A percentile compares a stretch with the other conserved stretches of the same genome.
Conservation (phyloP, 805 yeast species). For the Saccharomycopsis lassenensis region DNA sequence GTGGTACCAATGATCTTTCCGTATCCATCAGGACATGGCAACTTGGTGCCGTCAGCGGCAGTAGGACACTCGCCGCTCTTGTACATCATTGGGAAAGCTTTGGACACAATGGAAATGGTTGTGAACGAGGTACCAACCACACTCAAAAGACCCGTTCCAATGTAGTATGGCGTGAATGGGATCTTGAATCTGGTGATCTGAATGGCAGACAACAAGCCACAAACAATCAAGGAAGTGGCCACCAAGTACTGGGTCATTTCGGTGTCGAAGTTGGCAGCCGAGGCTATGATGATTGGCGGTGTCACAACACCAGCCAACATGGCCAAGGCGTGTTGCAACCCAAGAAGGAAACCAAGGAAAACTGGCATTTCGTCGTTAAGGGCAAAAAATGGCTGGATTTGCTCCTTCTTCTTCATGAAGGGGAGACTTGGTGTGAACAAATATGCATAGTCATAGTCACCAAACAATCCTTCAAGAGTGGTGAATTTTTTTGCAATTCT, state of each 20-base stretch:
- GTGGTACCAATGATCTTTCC: conserved; percentile 82
- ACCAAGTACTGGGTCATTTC: conserved; percentile 49
- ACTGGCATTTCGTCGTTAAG: conserved; percentile 72
- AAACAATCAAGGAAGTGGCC: conserved; percentile 60
- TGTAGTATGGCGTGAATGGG: conserved; percentile 57
- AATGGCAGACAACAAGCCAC: conserved; percentile 58
- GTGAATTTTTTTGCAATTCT: conserved; percentile 36
- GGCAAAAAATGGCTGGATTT: conserved; percentile 75
- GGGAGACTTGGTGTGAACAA: conserved; percentile 78
- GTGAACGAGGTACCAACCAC: conserved; percentile 91
- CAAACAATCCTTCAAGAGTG: conserved; percentile 73
- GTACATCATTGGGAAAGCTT: conserved; percentile 77
- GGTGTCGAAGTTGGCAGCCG: conserved; percentile 45
- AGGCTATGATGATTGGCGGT: conserved; percentile 68
- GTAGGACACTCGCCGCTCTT: conserved; percentile 52
- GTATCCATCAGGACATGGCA: conserved; percentile 85
- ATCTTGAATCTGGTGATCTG: conserved; percentile 78
- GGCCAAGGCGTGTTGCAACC: conserved; percentile 79
- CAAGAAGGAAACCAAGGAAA: conserved; percentile 63
- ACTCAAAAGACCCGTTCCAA: conserved; percentile 83
- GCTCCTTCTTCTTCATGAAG: conserved; percentile 34
- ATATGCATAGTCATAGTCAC: conserved; percentile 74
- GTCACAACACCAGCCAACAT: conserved; percentile 89
- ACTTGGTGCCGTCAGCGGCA: conserved; percentile 49
- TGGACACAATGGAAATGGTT: conserved; percentile 68